phyloP scores from a whole-genome alignment of 805 yeast genomes.

The Candida yuanshanica region DNA sequence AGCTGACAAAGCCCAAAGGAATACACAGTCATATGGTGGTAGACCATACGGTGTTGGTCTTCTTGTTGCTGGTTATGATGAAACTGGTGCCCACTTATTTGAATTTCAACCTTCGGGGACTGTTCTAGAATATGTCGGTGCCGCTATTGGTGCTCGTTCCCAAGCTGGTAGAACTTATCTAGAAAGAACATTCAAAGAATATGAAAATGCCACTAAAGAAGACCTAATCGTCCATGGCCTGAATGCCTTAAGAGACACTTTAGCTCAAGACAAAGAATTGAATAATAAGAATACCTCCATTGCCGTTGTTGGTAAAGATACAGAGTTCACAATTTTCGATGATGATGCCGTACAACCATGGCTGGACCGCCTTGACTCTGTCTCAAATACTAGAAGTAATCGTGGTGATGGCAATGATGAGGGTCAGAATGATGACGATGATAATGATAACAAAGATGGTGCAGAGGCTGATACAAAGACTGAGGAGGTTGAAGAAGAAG shows the following conservation, averaged over 20 bases:
- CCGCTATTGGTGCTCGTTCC: slow-evolving; percentile 97
- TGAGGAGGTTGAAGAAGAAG: slow-evolving; percentile 17
- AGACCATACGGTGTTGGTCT: slow-evolving; percentile 99
- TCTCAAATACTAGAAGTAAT: slow-evolving; percentile 50
- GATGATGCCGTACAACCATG: slow-evolving; percentile 79
- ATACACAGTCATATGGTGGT: slow-evolving; percentile 93
- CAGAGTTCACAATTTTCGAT: slow-evolving; percentile 71
- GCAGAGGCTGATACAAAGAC: slow-evolving; percentile 11
- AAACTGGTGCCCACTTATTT: slow-evolving; percentile 86
- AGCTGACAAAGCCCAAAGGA: slow-evolving; percentile 95
- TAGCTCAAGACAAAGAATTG: slow-evolving; percentile 91
- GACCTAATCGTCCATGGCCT: slow-evolving; percentile 81
- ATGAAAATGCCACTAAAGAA: slow-evolving; percentile 55
- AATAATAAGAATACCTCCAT: slow-evolving; percentile 80
- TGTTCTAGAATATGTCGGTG: slow-evolving; percentile 83
- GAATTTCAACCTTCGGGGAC: slow-evolving; percentile 97
- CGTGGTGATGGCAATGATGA: slow-evolving; percentile 27
- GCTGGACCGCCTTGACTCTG: slow-evolving; percentile 69
- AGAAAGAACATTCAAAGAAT: slow-evolving; percentile 76
- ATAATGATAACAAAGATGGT: slow-evolving; percentile 16
- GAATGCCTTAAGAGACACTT: slow-evolving; percentile 86
- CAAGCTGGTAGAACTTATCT: slow-evolving; percentile 97
- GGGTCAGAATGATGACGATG: slow-evolving; percentile 17
- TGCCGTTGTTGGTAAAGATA: slow-evolving; percentile 84
- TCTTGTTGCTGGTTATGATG: slow-evolving; percentile 85